phyloP scores from a whole-genome alignment of 2,329 filamentous ascomycete genomes.

The Acrocalymma vagum region DNA sequence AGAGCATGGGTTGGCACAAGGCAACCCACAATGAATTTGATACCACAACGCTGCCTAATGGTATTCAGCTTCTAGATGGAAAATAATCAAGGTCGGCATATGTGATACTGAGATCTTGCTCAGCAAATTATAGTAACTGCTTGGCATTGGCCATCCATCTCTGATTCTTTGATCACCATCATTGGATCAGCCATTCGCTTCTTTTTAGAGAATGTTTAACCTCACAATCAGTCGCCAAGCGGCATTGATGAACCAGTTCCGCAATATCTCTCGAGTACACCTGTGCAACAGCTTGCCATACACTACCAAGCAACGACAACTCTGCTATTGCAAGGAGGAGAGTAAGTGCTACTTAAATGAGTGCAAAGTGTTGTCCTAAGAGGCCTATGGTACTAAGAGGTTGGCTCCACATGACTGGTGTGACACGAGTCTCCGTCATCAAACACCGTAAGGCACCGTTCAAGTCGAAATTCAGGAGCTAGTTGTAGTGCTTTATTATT shows the following conservation, averaged over 20 bases:
- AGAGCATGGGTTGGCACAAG: too few species aligned
- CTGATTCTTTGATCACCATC: neutral
- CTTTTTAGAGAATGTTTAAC: neutral
- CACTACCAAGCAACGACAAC: constrained; percentile 5
- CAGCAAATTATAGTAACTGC: too few species aligned
- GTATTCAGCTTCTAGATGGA: too few species aligned
- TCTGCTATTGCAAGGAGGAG: constrained; percentile 1
- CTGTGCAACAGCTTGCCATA: constrained; percentile 11
- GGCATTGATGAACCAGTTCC: neutral
- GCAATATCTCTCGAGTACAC: constrained; percentile 3
- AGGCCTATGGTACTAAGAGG: neutral
- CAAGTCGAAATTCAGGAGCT: constrained; percentile 5
- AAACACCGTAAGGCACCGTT: neutral
- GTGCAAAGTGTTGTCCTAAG: constrained; percentile 1
- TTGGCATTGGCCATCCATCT: too few species aligned
- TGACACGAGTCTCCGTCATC: neutral
- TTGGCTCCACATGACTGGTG: constrained; percentile 1
- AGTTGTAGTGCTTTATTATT: too few species aligned
- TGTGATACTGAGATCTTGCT: too few species aligned
- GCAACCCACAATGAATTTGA: too few species aligned
- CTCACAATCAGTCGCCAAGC: constrained; percentile 2
- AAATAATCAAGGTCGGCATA: too few species aligned
- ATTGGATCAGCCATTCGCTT: neutral
- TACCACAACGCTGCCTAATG: too few species aligned
- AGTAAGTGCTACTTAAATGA: neutral